These are phyloP conservation scores for Starmerella riodocensis DNA, from an alignment of 805 yeast genomes.

Conservation along the genomic window DNA sequence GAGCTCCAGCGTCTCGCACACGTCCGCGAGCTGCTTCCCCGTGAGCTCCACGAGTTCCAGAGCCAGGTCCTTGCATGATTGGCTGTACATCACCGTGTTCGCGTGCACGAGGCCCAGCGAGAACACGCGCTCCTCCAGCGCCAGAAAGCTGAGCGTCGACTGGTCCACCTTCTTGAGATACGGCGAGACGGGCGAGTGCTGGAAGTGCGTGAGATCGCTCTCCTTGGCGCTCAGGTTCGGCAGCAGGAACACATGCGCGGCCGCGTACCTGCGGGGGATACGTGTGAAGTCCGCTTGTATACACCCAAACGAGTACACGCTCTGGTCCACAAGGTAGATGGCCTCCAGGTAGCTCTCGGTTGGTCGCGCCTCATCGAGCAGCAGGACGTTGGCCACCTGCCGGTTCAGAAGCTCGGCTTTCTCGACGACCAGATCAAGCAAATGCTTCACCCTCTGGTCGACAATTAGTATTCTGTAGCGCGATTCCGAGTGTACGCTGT, in stretches of 20 bases:
- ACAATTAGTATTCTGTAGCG: conserved; percentile 29
- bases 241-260: conserved; percentile 58
- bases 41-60: conserved; percentile 39
- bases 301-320: conserved; percentile 57
- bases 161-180: conserved; percentile 28
- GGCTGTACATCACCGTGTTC: conserved; percentile 59
- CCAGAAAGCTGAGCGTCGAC: conserved; percentile 40
- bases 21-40: conserved; percentile 51
- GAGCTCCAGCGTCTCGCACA: conserved; percentile 72
- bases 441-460: conserved; percentile 22
- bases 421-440: conserved; percentile 27
- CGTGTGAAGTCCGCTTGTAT: conserved; percentile 58
- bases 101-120: conserved; percentile 49
- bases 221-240: conserved; percentile 35
- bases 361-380: conserved; percentile 47
- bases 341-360: conserved; percentile 60
- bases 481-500: conserved; percentile 33
- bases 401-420: conserved; percentile 29
- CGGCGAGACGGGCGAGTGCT: conserved; percentile 22
- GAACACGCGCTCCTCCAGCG: conserved; percentile 60
- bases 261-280: conserved; percentile 57
- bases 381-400: conserved; percentile 40
- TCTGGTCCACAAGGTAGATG: conserved; percentile 63
- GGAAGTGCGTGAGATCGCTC: conserved; percentile 19
- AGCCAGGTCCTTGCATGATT: conserved; percentile 34